Base-by-base conservation (phyloP, 2,329 filamentous ascomycete genomes). In the Nannizzia gypsea region DNA sequence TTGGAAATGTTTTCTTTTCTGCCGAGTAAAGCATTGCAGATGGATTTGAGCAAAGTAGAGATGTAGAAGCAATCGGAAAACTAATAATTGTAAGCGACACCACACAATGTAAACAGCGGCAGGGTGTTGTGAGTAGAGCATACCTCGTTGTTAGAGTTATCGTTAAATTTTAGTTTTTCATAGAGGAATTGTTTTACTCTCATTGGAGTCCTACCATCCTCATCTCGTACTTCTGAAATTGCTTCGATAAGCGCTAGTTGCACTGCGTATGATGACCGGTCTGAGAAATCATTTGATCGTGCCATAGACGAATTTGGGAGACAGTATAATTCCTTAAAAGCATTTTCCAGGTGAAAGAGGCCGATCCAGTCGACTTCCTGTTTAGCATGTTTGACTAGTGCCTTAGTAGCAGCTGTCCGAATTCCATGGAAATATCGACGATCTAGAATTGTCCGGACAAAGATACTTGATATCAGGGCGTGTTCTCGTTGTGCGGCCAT, bases 391-490 rank as follows among this genome's bases (percentile, higher is more conserved):
- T 84, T 84, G 6, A 89, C 84, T 36, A 99, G 77, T 55, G 87
- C 86, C 58, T 87, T 80, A 1, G 90, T 89, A 6, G 93, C 93
- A 78, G 93, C 86, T 3, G 85, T 85, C 22, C 93, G 86, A 66
- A 99, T 92, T 6, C 91, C 92, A 70, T 96, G 86, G 69, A 93
- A 99, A 72, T 99, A 99, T 42, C 93, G 85, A 54, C 81, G 82
- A 71, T 99, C 93, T 79, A 96, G 88, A 28, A 97, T 77, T 0
- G 93, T 99, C 58, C 93, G 84, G 15, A 90, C 83, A 42, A 97
- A 81, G 64, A 97, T 91, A 0, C 90, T 95, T 0, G 95, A 91
- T 31, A 91, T 87, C 46, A 97, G 83, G 5, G 86, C 85, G 72
- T 92, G 88, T 22, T 88, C 81, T 54, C 83, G 75, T 69, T 85